A percentile compares a stretch with the other conserved stretches of the same genome.
phyloP scores from a whole-genome alignment of 2,329 filamentous ascomycete genomes.

The Mycosphaerella arachidis region DNA sequence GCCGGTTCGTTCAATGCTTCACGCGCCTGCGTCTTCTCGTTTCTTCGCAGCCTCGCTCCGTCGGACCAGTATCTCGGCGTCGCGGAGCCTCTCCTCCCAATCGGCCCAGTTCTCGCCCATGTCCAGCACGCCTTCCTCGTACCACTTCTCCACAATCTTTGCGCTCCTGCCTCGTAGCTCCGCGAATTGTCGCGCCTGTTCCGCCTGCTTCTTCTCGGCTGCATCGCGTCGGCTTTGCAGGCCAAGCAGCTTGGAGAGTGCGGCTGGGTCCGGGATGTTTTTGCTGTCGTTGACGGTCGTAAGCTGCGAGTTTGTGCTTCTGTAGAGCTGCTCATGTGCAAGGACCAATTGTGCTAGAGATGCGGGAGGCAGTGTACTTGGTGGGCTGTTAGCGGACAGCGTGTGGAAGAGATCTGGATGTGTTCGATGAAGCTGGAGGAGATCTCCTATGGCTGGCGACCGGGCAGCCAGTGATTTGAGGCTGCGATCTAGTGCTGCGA shows the following conservation, averaged over 20 bases:
- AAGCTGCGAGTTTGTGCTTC: constrained; percentile 40
- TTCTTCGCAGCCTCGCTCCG: constrained; percentile 57
- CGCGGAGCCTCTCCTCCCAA: constrained; percentile 63
- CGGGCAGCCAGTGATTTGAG: constrained; percentile 37
- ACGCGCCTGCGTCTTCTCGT: constrained; percentile 46
- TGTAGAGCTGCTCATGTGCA: constrained; percentile 42
- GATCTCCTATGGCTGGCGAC: constrained; percentile 37
- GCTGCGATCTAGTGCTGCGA: constrained; percentile 26
- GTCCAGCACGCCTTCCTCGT: constrained; percentile 65
- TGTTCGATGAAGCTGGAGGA: constrained; percentile 38
- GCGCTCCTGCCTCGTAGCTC: constrained; percentile 62
- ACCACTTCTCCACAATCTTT: constrained; percentile 55
- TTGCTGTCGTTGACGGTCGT: constrained; percentile 41
- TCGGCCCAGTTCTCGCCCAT: constrained; percentile 66
- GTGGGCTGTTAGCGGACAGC: constrained; percentile 18
- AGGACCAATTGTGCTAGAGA: constrained; percentile 38
- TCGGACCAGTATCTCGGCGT: constrained; percentile 61
- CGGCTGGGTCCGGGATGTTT: constrained; percentile 40
- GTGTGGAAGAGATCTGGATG: constrained; percentile 38
- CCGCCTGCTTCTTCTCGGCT: constrained; percentile 56
- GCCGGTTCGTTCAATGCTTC: constrained; percentile 1
- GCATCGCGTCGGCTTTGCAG: constrained; percentile 60
- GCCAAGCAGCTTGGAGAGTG: constrained; percentile 52
- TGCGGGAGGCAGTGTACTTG: constrained; percentile 22
- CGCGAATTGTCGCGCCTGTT: constrained; percentile 59